Conservation (phyloP, 306 rosid species). For the Inga oerstediana region DNA sequence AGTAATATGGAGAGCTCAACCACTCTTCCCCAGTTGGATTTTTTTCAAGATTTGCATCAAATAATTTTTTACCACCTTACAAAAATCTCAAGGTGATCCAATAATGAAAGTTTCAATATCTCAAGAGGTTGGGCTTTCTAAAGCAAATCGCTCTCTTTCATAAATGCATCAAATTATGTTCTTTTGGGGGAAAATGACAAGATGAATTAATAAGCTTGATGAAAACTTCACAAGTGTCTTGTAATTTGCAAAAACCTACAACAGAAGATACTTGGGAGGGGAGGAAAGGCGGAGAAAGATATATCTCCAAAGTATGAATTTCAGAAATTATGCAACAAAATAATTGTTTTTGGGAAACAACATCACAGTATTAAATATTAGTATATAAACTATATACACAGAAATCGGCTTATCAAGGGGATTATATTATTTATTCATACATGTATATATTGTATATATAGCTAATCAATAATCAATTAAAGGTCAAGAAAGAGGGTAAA, state of each 20-base stretch:
- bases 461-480: background rate
- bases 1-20: background rate
- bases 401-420: conserved; percentile 14
- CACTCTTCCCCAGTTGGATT: background rate
- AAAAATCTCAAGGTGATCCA: background rate
- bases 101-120: background rate
- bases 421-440: background rate
- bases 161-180: conserved; percentile 14
- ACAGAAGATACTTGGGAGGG: background rate
- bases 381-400: conserved; percentile 17
- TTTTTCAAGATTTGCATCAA: background rate
- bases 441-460: background rate
- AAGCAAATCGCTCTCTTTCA: background rate
- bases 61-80: background rate
- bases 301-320: background rate
- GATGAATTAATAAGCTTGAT: conserved; percentile 28
- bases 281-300: background rate
- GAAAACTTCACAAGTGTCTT: conserved; percentile 15
- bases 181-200: background rate
- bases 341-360: background rate
- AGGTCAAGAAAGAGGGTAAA: background rate
- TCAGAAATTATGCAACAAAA: conserved; percentile 17
- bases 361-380: background rate
- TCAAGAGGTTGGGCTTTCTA: background rate
- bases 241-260: conserved; percentile 7